Evolutionary conservation across 148 eudicot genomes (phyloP), one percentile per base, ranked within the genome.

Genomic region (Gaultheria prostrata): DNA sequence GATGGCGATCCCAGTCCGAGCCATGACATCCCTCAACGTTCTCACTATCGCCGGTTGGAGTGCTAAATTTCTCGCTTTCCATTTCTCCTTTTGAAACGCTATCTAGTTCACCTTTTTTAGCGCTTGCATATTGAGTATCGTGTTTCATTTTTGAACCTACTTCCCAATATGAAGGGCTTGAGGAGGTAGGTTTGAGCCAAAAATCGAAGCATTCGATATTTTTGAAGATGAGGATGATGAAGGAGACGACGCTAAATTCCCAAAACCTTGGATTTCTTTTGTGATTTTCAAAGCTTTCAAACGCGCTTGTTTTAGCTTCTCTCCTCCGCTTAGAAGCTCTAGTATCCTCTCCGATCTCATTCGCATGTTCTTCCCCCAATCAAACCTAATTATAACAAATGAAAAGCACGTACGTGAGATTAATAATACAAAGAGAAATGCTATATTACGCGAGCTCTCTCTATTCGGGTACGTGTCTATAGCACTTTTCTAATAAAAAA

Each of bases 201-300:
- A 56, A 82, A 56, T 53, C 18, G 84, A 74, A 39, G 84, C 1
- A 39, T 8, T 57, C 18, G 26, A 74, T 26, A 28, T 81, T 73
- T 73, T 50, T 15, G 71, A 82, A 7, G 85, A 48, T 0, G 81
- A 7, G 39, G 85, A 77, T 49, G 80, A 83, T 0, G 80, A 39
- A 78, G 76, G 81, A 54, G 84, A 82, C 14, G 65, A 11, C 50
- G 8, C 57, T 56, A 88, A 79, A 65, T 85, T 88, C 39, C 92
- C 92, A 28, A 89, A 88, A 0, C 92, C 90, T 80, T 88, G 81
- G n/a, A 88, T 89, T 78, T 88, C 90, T 77, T 80, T 88, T n/a
- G 89, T 85, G 77, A 86, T 72, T 43, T 88, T 89, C 18, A 88
- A 73, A 39, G 92, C 90, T 46, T 88, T 89, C 48, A 86, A 83